Evolutionary conservation across 495 filamentous ascomycete genomes (phyloP), one percentile per base, ranked within the genome.

Genomic region (Xylaria acuta): DNA sequence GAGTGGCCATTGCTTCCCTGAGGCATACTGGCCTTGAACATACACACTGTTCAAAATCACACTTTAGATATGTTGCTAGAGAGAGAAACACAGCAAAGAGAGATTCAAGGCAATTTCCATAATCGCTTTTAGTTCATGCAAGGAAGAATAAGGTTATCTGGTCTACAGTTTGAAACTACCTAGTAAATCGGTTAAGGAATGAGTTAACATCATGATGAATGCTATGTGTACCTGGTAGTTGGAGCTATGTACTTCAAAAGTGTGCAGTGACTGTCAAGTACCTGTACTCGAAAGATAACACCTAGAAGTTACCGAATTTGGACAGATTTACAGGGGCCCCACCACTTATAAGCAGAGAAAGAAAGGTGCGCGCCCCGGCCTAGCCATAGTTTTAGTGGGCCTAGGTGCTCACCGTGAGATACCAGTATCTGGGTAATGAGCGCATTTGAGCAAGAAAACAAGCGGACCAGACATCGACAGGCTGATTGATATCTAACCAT

Each of bases 391-490:
- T 51, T 30, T 49, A 49, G 63, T 49, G 63, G 41, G 63, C 8
- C 63, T 20, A n/a, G 20, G 27, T 2, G 22, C 63, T 11, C 27
- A 30, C 41, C 51, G 9, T 38, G 4, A 32, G 60, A 7, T 64
- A 12, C 30, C 8, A 11, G 34, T 60, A 60, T 64, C 40, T 7
- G 5, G 32, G 12, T 25, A 67, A 30, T 71, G 69, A 64, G 69
- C 62, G 25, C 59, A 62, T 71, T 71, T 71, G 69, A 71, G 69
- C 69, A 71, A 56, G 47, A 54, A 63, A 41, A 16, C 20, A 22
- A 59, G 5, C 30, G 32, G 16, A 22, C 54, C 32, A 20, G 34
- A 11, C 58, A n/a, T 22, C 12, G n/a, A 41, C 8, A 16, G 58
- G 58, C 20, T 38, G 56, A 25, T 54, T 9, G 9, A 59, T n/a